Conservation (phyloP, 495 filamentous ascomycete species). For the Podospora bellae-mahoneyi region DNA sequence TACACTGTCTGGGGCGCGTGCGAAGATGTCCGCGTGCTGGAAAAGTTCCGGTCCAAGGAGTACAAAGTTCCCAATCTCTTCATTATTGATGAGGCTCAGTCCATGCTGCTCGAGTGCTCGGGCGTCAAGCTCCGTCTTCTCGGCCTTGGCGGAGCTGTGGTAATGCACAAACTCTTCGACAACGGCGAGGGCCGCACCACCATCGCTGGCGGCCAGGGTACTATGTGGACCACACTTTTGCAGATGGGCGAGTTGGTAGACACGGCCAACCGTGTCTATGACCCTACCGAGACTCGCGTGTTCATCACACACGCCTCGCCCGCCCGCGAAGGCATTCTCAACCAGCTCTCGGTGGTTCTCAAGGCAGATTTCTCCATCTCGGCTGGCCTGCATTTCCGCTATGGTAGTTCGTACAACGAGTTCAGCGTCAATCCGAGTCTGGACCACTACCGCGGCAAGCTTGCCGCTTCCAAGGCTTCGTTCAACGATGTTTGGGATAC, state of each 20-base stretch:
- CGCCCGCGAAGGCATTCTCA: conserved; percentile 92
- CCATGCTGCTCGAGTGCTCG: conserved; percentile 86
- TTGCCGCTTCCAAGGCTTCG: conserved; percentile 96
- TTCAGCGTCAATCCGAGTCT: conserved; percentile 98
- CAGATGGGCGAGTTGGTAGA: conserved; percentile 99
- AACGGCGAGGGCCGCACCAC: conserved; percentile 98
- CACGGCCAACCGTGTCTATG: conserved; percentile 96
- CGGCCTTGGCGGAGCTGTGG: conserved; percentile 91
- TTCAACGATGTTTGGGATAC: conserved; percentile 99
- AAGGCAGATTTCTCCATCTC: conserved; percentile 99
- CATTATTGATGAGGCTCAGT: conserved; percentile 97
- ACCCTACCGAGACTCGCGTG: conserved; percentile 95
- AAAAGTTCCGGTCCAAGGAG: conserved; percentile 96
- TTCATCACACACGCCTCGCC: conserved; percentile 98
- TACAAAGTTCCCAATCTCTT: conserved; percentile 97
- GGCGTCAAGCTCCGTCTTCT: conserved; percentile 94
- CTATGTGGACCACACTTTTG: conserved; percentile 98
- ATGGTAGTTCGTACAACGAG: conserved; percentile 99
- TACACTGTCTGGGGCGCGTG: conserved; percentile 99
- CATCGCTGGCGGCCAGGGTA: conserved; percentile 96
- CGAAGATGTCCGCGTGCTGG: conserved; percentile 95
- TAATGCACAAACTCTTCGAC: conserved; percentile 99
- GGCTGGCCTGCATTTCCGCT: conserved; percentile 96
- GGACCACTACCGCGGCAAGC: conserved; percentile 98
- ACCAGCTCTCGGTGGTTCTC: conserved; percentile 94